Evolutionary conservation across 1,284 basidiomycete species (phyloP), one percentile per base, ranked within the genome.

Genomic region (Stereum hirsutum): DNA sequence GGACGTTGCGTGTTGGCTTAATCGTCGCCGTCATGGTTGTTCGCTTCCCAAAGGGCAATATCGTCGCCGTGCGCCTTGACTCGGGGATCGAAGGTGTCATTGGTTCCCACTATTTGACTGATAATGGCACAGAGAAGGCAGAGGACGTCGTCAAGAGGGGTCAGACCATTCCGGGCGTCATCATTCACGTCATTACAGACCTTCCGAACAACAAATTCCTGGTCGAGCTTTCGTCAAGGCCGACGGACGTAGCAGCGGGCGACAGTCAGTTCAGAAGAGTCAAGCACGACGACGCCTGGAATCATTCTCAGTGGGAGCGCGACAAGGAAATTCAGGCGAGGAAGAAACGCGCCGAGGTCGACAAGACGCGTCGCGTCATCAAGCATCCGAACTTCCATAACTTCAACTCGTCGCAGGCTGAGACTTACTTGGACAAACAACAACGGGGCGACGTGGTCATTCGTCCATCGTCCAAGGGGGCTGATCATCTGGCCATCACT

Each of bases 351-450:
- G 80, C 86, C 2, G 81, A 91, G 60, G 79, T 81, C 35, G 77
- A 87, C 58, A 70, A 78, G 57, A 75, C 80, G 42, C 81, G 91
- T 49, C 75, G 96, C 21, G 81, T 95, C 38, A 91, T 99, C 69
- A 94, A 98, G 60, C 96, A 99, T 61, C 96, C 96, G 3, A 94
- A 97, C 65, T 99, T 97, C 78, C 90, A 95, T 60, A 92, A 96
- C 59, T 87, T 97, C 72, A 95, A 92, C 57, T 82, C 90, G 27
- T 69, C 74, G 17, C 88, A 97, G 54, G 94, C 96, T 2, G 95
- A 99, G 63, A 73, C 80, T 43, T 90, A 87, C 60, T 70, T 99
- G 43, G 89, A 92, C 45, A 85, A 84, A 51, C 87, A 92, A 62
- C 91, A 93, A 54, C 79, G 90, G 24, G 96, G 94, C 11, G 93